Evolutionary conservation across 148 eudicot species (phyloP).

Genomic region (Dianthus caryophyllus): DNA sequence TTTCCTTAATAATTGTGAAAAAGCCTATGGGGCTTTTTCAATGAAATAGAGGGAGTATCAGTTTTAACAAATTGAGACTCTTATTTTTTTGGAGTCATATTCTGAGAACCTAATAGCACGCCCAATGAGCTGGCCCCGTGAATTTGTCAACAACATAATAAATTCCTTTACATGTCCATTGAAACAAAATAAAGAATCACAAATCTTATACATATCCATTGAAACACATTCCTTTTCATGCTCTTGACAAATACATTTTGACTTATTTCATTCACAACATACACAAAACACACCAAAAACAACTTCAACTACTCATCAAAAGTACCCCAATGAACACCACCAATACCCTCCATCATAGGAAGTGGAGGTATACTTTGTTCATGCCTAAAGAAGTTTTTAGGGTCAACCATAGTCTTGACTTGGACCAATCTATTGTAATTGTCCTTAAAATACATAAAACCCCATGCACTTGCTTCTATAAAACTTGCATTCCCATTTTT

Average conservation of each 20-base stretch:
- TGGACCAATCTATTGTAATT: conserved; percentile 31
- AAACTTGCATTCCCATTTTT: conserved; percentile 23
- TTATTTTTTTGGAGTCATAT: too few relatives aligned
- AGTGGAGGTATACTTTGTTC: conserved; percentile 37
- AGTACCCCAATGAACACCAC: conserved; percentile 12
- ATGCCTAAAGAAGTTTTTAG: conserved; percentile 30
- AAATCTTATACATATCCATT: too few relatives aligned
- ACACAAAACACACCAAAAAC: conserved; percentile 13
- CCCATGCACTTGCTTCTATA: conserved; percentile 35
- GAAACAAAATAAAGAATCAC: too few relatives aligned
- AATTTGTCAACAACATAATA: too few relatives aligned
- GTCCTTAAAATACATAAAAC: conserved; percentile 29
- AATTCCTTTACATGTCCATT: too few relatives aligned
- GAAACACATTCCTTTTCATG: not conserved
- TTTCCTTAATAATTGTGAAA: too few relatives aligned
- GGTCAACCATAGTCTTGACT: conserved; percentile 30
- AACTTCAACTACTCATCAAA: conserved; percentile 8
- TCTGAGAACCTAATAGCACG: too few relatives aligned
- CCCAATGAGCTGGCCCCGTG: too few relatives aligned
- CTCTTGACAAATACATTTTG: not conserved
- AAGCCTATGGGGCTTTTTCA: too few relatives aligned
- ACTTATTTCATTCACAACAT: not conserved
- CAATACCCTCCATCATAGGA: conserved; percentile 25
- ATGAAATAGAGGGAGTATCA: too few relatives aligned
- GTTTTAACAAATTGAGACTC: too few relatives aligned